A percentile compares a stretch with the other conserved stretches of the same genome.
Evolutionary conservation across 2,329 filamentous ascomycete genomes (phyloP).

Genomic region (Dothistroma pini): DNA sequence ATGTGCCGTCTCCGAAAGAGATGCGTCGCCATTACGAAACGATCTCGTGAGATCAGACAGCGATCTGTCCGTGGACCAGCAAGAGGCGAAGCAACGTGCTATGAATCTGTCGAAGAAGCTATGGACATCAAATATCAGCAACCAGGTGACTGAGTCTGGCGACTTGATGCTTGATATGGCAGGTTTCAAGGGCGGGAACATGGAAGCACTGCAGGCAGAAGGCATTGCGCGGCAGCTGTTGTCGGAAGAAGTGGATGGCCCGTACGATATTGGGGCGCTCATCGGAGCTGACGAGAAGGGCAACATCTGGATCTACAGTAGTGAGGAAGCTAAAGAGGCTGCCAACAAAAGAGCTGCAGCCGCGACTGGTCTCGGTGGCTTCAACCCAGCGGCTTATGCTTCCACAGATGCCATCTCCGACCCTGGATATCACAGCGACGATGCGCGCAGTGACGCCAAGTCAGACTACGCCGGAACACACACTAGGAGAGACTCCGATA

Average conservation of each 20-base stretch:
- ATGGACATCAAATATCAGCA: conserved; percentile 86
- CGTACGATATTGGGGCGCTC: conserved; percentile 92
- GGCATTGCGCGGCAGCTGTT: conserved; percentile 90
- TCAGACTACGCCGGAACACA: conserved; percentile 45
- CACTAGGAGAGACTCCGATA: conserved; percentile 64
- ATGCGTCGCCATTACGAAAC: conserved; percentile 21
- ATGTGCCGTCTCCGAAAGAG: conserved; percentile 15
- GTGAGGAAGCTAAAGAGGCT: conserved; percentile 89
- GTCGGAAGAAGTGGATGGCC: conserved; percentile 86
- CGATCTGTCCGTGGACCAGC: conserved; percentile 66
- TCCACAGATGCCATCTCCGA: conserved; percentile 83
- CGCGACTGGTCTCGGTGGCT: conserved; percentile 42
- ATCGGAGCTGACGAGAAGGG: conserved; percentile 94
- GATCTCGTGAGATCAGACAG: conserved; percentile 59
- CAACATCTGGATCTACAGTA: conserved; percentile 99
- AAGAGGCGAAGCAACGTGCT: conserved; percentile 78
- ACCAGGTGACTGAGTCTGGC: conserved; percentile 83
- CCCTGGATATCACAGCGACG: conserved; percentile 92
- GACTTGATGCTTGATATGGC: conserved; percentile 99
- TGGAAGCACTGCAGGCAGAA: conserved; percentile 86
- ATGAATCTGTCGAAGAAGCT: conserved; percentile 82
- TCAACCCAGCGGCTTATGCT: conserved; percentile 52
- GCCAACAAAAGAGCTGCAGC: conserved; percentile 61
- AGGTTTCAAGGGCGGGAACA: conserved; percentile 89
- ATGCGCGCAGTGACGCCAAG: conserved; percentile 56